A percentile compares a stretch with the other conserved stretches of the same genome.
Evolutionary conservation across 805 yeast species (phyloP).

Genomic region (Zygoascus biomembranicola): DNA sequence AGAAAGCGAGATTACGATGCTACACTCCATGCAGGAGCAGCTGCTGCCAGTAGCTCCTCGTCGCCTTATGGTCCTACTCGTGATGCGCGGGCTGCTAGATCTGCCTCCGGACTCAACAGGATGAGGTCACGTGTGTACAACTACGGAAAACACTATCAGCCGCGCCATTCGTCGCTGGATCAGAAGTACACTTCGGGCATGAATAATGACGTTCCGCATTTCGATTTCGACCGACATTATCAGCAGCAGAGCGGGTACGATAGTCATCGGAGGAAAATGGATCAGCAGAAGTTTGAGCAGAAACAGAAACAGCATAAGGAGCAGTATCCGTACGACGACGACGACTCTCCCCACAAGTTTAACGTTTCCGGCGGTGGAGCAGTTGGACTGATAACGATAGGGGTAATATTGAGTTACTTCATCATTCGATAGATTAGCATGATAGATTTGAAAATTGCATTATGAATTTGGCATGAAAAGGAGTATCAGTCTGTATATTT

Average conservation of each 20-base stretch:
- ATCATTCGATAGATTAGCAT: not conserved
- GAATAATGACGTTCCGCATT: conserved; percentile 30
- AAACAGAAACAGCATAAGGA: not conserved
- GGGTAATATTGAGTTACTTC: not conserved
- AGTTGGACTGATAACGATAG: not conserved
- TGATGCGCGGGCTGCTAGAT: not conserved
- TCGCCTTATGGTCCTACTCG: conserved; percentile 6
- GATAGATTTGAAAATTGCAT: too few relatives aligned
- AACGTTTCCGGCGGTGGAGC: not conserved
- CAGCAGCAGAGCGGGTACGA: conserved; percentile 27
- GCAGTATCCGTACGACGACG: not conserved
- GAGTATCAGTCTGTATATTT: too few relatives aligned
- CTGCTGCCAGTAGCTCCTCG: not conserved
- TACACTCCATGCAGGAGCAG: not conserved
- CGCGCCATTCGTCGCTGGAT: conserved; percentile 15
- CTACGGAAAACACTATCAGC: conserved; percentile 10
- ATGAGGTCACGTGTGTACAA: conserved; percentile 12
- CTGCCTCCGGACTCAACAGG: conserved; percentile 1
- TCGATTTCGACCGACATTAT: conserved; percentile 28
- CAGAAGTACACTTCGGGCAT: conserved; percentile 17
- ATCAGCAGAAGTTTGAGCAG: not conserved
- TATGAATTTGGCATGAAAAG: too few relatives aligned
- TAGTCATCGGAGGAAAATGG: conserved; percentile 17
- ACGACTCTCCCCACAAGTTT: not conserved
- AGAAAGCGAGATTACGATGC: conserved; percentile 10